These are phyloP conservation scores for Candida railenensis DNA, from an alignment of 805 yeast genomes.

Conservation along the genomic window DNA sequence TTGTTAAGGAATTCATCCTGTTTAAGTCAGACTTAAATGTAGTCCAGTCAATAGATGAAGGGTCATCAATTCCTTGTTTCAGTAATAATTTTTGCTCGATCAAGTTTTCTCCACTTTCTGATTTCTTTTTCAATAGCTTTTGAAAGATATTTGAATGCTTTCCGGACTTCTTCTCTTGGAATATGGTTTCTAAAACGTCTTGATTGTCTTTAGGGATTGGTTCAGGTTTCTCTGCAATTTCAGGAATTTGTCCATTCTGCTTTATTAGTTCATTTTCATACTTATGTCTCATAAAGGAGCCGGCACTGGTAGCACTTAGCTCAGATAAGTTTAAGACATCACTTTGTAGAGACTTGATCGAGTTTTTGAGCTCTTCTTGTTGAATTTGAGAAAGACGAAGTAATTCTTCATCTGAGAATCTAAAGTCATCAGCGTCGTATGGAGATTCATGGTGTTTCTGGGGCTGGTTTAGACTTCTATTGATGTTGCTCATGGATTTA, in stretches of 20 bases:
- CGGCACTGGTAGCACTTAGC: slow-evolving; percentile 87
- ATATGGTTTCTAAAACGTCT: slow-evolving; percentile 38
- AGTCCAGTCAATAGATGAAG: slow-evolving; percentile 29
- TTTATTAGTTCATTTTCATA: slow-evolving; percentile 34
- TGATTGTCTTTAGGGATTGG: slow-evolving; percentile 9
- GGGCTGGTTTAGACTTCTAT: slow-evolving; percentile 7
- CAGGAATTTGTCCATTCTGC: background rate
- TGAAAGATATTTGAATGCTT: slow-evolving; percentile 47
- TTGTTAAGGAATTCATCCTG: slow-evolving; percentile 68
- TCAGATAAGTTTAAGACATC: slow-evolving; percentile 57
- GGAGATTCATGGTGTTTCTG: slow-evolving; percentile 16
- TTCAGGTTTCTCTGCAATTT: slow-evolving; percentile 6
- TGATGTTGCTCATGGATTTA: slow-evolving; percentile 5
- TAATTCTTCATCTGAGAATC: slow-evolving; percentile 29
- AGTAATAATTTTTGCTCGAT: slow-evolving; percentile 23
- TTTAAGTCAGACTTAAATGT: slow-evolving; percentile 56
- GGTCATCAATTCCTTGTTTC: slow-evolving; percentile 27
- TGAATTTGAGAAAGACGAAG: slow-evolving; percentile 28
- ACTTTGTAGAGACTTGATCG: slow-evolving; percentile 42
- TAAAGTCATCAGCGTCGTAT: slow-evolving; percentile 39
- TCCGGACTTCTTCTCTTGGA: slow-evolving; percentile 40
- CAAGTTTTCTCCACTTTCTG: slow-evolving; percentile 24
- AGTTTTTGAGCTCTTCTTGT: slow-evolving; percentile 38
- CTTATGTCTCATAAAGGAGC: slow-evolving; percentile 76
- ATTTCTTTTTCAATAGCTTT: slow-evolving; percentile 37